Evolutionary conservation across 495 filamentous ascomycete species (phyloP).

Genomic region (Aspergillus conjunctus): DNA sequence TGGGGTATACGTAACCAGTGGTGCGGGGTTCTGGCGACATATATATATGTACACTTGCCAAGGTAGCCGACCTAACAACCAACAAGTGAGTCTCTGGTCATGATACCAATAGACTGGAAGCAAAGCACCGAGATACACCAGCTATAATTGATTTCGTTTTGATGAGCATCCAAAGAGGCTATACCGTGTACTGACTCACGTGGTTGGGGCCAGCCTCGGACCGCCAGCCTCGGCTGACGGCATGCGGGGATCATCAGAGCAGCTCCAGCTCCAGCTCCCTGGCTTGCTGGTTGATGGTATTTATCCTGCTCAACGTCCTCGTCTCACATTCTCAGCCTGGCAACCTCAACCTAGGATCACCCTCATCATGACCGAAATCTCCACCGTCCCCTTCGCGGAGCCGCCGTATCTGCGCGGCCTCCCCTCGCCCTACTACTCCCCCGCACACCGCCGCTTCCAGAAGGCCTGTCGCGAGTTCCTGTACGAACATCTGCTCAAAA

Average conservation of each 20-base stretch:
- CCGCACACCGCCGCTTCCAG: slow-evolving; percentile 64
- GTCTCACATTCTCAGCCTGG: not conserved
- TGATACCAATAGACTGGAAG: too few relatives aligned
- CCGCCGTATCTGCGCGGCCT: slow-evolving; percentile 70
- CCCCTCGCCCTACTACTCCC: slow-evolving; percentile 69
- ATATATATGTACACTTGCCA: too few relatives aligned
- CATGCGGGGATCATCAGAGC: too few relatives aligned
- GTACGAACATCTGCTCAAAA: slow-evolving; percentile 56
- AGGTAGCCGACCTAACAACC: too few relatives aligned
- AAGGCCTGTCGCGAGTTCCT: slow-evolving; percentile 66
- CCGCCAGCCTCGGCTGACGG: slow-evolving; percentile 13
- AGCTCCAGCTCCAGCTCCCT: not conserved
- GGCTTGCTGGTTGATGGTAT: not conserved
- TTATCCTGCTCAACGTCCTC: not conserved
- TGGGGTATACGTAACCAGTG: too few relatives aligned
- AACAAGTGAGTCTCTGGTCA: too few relatives aligned
- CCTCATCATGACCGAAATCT: slow-evolving; percentile 36
- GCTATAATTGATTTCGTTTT: too few relatives aligned
- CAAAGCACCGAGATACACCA: too few relatives aligned
- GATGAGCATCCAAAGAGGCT: too few relatives aligned
- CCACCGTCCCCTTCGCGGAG: slow-evolving; percentile 69
- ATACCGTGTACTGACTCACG: too few relatives aligned
- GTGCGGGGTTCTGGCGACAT: too few relatives aligned
- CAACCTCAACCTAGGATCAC: not conserved
- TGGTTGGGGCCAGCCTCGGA: slow-evolving; percentile 12